Percentiles rank a stretch among this genome's conserved stretches.
These are phyloP conservation scores for Syncephalis plumigaleata DNA, from an alignment of 371 early-diverging fungal genomes.

Conservation along the genomic window DNA sequence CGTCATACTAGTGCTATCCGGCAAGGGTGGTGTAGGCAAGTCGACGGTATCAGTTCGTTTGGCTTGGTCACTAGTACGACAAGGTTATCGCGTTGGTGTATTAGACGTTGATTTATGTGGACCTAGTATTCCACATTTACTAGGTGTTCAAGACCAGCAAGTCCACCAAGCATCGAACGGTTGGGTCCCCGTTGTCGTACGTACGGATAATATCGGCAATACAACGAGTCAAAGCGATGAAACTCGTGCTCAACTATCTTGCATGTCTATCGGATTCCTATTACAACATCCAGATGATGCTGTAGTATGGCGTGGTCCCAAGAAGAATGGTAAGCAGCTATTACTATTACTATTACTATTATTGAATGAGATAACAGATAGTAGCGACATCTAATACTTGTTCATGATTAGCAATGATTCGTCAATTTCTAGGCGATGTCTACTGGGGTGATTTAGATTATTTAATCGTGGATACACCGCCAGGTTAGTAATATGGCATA, in stretches of 20 bases:
- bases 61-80: constrained; percentile 31
- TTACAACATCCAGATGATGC: constrained; percentile 63
- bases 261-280: constrained; percentile 78
- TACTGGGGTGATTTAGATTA: constrained; percentile 78
- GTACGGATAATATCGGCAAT: constrained; percentile 58
- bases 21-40: constrained; percentile 96
- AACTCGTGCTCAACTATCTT: constrained; percentile 20
- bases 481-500: constrained; percentile 32
- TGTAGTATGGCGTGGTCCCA: constrained; percentile 94
- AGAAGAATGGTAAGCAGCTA: constrained; percentile 50
- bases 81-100: constrained; percentile 48
- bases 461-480: constrained; percentile 88
- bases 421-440: constrained; percentile 79
- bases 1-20: constrained; percentile 72
- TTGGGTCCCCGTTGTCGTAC: constrained; percentile 11
- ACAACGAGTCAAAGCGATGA: neutral
- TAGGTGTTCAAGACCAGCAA: constrained; percentile 58
- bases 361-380: neutral
- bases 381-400: too few relatives aligned
- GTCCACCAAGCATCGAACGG: constrained; percentile 58
- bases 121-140: constrained; percentile 74
- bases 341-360: neutral
- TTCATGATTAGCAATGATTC: constrained; percentile 59
- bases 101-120: constrained; percentile 92
- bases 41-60: constrained; percentile 50